Base-by-base conservation (phyloP, 176 grass and related monocot species). In the Metroxylon sagu region DNA sequence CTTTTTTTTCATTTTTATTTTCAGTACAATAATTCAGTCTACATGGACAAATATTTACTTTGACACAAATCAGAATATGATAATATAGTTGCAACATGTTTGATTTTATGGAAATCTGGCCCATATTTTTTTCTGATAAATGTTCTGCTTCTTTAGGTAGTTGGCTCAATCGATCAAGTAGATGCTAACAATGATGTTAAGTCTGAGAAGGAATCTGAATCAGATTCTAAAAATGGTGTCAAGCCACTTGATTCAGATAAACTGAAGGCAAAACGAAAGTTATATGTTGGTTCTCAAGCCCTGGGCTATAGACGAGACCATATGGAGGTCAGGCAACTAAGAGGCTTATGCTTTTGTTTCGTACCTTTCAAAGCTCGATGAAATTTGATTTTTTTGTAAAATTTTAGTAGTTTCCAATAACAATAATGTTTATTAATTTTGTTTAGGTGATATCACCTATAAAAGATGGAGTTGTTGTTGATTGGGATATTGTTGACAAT, bases 401-500 rank as follows among this genome's bases (percentile, higher is more conserved):
- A 12, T 43, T 43, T 43, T 43, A 43, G 10, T 43, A 12, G 35
- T 43, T 43, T 43, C 35, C 35, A 3, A 43, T 43, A 12, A 12
- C 35, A 12, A 14, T 43, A 12, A 43, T 43, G 7, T 43, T 43
- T 43, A 6, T 43, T 43, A 43, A 43, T 43, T 43, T 43, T 43
- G 35, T 14, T 49, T 69, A 98, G 94, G 81, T 98, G 70, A 92
- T 98, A 59, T 83, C 94, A 19, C 71, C 94, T 23, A 82, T 98
- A 74, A 98, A 98, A 79, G 94, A 89, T 68, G 94, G 94, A 60
- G 75, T 81, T 76, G 70, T 92, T 75, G 83, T 79, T 53, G 88
- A 98, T 64, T 98, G 94, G 94, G 94, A 98, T 79, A 81, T 98
- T 65, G 82, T 89, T 23, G 88, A 93, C 61, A 93, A 85, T 67